Percentiles rank a stretch among this genome's conserved stretches.
phyloP scores from a whole-genome alignment of 306 rosid species.

The Malus domestica region ASM211411v1 NC_041803.1:6670501-6671000 shows the following conservation, averaged over 20 bases:
- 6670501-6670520: conserved; percentile 22
- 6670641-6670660: conserved; percentile 47
- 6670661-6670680: conserved; percentile 35
- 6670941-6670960: too few species aligned
- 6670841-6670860: conserved; percentile 78
- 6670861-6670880: not conserved
- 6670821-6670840: conserved; percentile 54
- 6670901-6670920: too few species aligned
- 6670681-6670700: conserved; percentile 62
- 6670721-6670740: conserved; percentile 41
- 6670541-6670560: conserved; percentile 15
- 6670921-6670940: too few species aligned
- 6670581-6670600: conserved; percentile 27
- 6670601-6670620: conserved; percentile 30
- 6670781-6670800: conserved; percentile 25
- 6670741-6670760: conserved; percentile 45
- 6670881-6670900: not conserved
- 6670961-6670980: too few species aligned
- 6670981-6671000: too few species aligned
- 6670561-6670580: conserved; percentile 30
- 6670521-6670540: conserved; percentile 18
- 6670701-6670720: conserved; percentile 72
- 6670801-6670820: conserved; percentile 52
- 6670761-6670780: conserved; percentile 59
- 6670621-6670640: conserved; percentile 43